Base-by-base conservation (phyloP, 1,284 basidiomycete species). In the Papiliotrema terrestris region DNA sequence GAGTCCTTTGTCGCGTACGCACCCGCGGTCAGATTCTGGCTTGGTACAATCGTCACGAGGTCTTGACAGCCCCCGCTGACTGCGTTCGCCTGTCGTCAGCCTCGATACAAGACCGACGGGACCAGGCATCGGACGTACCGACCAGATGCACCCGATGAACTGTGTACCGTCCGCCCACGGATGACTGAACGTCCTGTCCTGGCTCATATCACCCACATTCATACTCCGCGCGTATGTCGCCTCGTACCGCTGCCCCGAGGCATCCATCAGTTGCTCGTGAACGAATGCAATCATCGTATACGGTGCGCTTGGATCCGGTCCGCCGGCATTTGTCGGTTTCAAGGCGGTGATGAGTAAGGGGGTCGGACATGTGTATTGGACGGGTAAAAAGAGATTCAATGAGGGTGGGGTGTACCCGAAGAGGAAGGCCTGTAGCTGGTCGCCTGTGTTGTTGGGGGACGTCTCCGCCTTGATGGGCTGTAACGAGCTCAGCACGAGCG, bases 81-180 rank as follows among this genome's bases (percentile, higher is more conserved):
- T 20, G 9, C 43, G 23, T 45, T 45, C 6, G 43, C n/a, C 43
- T 32, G 26, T 9, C 19, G 11, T 60, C 48, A 53, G 49, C 41
- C 38, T 13, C 11, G 22, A 38, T 26, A 32, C 29, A 11, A 32
- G 20, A 2, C 54, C 57, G 52, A 38, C 65, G 61, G 41, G 64
- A 63, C 48, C 67, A 67, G 35, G 65, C 63, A 32, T 62, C 65
- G 4, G 59, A 51, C 65, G 66, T 11, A 53, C 49, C 0, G 53
- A 45, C 66, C 65, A 68, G 11, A 65, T 62, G 49, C 66, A 66
- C 1, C 51, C 57, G 19, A 65, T 66, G 39, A 63, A 63, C 51
- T 67, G 65, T 36, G 67, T 63, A 19, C 63, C 61, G 32, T 61
- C 60, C 51, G 46, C 56, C 58, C 59, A 68, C n/a, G 62, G 64